Conservation (phyloP, 495 filamentous ascomycete genomes). For the Jackrogersella multiformis region DNA sequence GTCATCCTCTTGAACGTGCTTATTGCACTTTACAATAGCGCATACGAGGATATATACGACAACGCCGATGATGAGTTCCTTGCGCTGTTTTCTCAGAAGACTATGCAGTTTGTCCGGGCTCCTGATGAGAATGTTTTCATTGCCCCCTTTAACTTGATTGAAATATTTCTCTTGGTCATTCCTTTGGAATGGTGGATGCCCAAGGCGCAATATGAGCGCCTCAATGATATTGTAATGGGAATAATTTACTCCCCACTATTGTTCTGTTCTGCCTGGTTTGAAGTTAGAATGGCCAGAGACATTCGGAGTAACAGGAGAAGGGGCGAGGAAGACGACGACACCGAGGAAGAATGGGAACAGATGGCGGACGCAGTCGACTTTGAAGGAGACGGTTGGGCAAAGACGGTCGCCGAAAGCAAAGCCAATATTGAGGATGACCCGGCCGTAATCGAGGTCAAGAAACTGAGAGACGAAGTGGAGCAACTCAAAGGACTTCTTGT, state of each 20-base stretch:
- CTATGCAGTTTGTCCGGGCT: constrained; percentile 93
- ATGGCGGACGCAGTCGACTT: constrained; percentile 76
- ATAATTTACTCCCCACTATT: constrained; percentile 86
- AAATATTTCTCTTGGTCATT: constrained; percentile 78
- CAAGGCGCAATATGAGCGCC: constrained; percentile 68
- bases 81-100: constrained; percentile 88
- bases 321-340: constrained; percentile 91
- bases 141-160: constrained; percentile 92
- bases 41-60: constrained; percentile 94
- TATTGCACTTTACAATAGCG: constrained; percentile 95
- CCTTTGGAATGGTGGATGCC: constrained; percentile 97
- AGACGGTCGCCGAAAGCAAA: constrained; percentile 74
- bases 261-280: constrained; percentile 77
- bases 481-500: constrained; percentile 62
- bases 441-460: constrained; percentile 71
- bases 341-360: constrained; percentile 92
- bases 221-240: constrained; percentile 90
- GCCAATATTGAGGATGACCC: constrained; percentile 80
- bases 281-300: constrained; percentile 71
- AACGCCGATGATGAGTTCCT: constrained; percentile 96
- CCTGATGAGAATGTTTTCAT: constrained; percentile 99
- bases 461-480: constrained; percentile 73
- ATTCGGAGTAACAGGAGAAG: constrained; percentile 76
- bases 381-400: constrained; percentile 80
- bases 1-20: constrained; percentile 91